Evolutionary conservation across 371 early-diverging fungal species (phyloP).

Genomic region (Haplosporangium sp.): DNA sequence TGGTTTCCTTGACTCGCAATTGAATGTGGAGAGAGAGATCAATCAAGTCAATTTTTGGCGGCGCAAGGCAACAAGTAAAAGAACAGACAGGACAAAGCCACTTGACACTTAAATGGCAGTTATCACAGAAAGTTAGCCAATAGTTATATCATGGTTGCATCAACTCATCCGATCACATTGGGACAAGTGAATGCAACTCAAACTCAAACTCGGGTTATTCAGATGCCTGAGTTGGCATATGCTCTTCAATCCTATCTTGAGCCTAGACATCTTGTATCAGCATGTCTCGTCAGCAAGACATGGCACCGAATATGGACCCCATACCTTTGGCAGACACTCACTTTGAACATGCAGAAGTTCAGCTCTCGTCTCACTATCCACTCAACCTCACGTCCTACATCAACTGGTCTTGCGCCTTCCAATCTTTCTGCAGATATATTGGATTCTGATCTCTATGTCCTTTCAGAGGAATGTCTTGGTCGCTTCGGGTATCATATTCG

Average conservation of each 20-base stretch:
- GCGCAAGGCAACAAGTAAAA: not conserved
- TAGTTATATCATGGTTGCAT: too few species aligned
- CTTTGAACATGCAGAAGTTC: conserved; percentile 8
- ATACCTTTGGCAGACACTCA: conserved; percentile 27
- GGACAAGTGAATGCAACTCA: not conserved
- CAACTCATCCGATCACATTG: not conserved
- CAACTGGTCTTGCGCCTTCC: not conserved
- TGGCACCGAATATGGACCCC: conserved; percentile 29
- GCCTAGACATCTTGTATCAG: conserved; percentile 13
- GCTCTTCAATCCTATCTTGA: conserved; percentile 21
- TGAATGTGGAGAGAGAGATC: not conserved
- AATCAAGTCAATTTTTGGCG: conserved; percentile 3
- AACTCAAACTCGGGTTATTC: conserved; percentile 3
- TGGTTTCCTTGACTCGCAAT: conserved; percentile 3
- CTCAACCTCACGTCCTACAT: not conserved
- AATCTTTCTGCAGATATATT: not conserved
- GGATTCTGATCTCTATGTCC: not conserved
- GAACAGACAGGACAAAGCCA: too few species aligned
- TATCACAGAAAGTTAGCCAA: too few species aligned
- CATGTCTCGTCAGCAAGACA: conserved; percentile 12
- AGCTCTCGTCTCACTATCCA: not conserved
- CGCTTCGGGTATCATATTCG: conserved; percentile 17
- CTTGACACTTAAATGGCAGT: too few species aligned
- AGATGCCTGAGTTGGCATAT: conserved; percentile 24
- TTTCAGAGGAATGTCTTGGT: conserved; percentile 13